These are phyloP conservation scores for Mikania micrantha DNA, from an alignment of 129 eudicot species.

Conservation along the genomic window DNA sequence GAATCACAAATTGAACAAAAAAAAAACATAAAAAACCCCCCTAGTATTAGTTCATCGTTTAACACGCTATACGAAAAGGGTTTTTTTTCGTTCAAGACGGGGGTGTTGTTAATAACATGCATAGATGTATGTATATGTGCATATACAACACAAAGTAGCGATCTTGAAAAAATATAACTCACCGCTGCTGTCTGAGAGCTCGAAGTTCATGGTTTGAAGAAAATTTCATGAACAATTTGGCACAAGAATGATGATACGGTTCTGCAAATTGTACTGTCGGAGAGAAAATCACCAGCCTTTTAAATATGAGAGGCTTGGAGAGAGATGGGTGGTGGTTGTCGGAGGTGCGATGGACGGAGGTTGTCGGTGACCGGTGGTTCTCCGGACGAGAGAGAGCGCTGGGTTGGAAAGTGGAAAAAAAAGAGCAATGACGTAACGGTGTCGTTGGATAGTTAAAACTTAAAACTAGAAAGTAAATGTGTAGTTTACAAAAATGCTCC, in stretches of 20 bases:
- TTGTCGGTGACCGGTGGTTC: constrained; percentile 23
- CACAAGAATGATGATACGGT: background rate
- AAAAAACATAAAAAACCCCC: background rate
- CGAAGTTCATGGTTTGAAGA: constrained; percentile 41
- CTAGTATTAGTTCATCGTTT: background rate
- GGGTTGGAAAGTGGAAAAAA: constrained; percentile 1
- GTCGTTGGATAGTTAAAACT: constrained; percentile 23
- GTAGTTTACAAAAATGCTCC: too few relatives aligned
- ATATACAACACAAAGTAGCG: background rate
- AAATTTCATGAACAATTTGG: constrained; percentile 29
- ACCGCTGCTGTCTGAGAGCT: constrained; percentile 57
- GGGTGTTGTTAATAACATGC: background rate
- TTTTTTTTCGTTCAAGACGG: background rate
- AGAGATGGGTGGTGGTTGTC: constrained; percentile 1
- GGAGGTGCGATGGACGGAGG: constrained; percentile 16
- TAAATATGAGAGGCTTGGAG: background rate
- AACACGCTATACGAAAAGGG: background rate
- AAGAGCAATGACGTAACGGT: constrained; percentile 19
- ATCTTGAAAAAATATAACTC: constrained; percentile 23
- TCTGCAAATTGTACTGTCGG: background rate
- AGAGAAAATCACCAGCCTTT: background rate
- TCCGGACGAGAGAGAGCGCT: constrained; percentile 14
- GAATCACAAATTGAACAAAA: background rate
- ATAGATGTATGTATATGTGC: background rate
- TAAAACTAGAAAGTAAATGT: too few relatives aligned